Base-by-base conservation (phyloP, 148 eudicot genomes). In the Linanthus parryae region DNA sequence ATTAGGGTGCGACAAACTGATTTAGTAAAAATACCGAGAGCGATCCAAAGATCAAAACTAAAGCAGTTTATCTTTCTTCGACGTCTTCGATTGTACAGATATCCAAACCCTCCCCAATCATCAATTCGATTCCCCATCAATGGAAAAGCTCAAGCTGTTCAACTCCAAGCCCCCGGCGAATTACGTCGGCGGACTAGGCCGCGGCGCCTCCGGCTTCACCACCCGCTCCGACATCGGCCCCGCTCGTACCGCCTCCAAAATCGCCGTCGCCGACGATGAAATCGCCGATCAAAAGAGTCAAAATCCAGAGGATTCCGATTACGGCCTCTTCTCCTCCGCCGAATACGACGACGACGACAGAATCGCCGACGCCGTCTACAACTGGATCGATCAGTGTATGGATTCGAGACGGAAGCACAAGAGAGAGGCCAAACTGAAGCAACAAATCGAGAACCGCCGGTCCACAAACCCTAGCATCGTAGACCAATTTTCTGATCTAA, bases 191-290 rank as follows among this genome's bases (percentile, higher is more conserved):
- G 98, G 98, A 17, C 72, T 92, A 42, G 98, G 98, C 7, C 98
- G 98, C 65, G 98, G 96, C 33, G 96, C 96, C 1, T 86, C 96
- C 1, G 98, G 95, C 13, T 92, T 87, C 74, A 92, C 98, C 14
- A 92, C 98, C 37, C 81, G 96, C 57, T 92, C 98, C 0, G 96
- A 92, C 73, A 92, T 92, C 16, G 95, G 98, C 3, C 98, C 94
- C 0, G 98, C 95, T 21, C 82, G 95, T 24, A 83, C 98, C 2
- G 92, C 95, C 5, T 92, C 92, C 3, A 95, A 87, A 25, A 59
- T 92, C 27, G 96, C 94, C 0, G 12, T 74, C 89, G 1, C 77
- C 86, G 0, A 68, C 77, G 0, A 63, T 80, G 7, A n/a, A n/a
- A 66, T 73, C 28, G 82, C 78, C 2, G 85, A 92, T 30, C 96